phyloP scores from a whole-genome alignment of 441 rosid genomes.

The Arabidopsis lyrata region DNA sequence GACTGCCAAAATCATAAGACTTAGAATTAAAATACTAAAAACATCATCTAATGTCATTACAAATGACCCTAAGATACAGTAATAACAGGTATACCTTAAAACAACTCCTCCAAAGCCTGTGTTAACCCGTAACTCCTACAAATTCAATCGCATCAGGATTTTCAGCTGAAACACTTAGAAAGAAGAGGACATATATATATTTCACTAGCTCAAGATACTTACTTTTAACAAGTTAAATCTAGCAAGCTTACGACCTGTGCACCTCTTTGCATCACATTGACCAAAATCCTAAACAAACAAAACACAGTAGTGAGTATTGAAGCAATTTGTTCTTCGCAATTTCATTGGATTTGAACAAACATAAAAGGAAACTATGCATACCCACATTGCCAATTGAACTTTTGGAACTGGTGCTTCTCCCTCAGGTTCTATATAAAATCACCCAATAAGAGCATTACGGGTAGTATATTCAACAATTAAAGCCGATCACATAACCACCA shows the following conservation, averaged over 20 bases:
- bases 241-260: slow-evolving; percentile 94
- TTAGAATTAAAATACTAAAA: too few relatives aligned
- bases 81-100: slow-evolving; percentile 62
- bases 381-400: slow-evolving; percentile 99
- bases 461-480: slow-evolving; percentile 2
- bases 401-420: slow-evolving; percentile 61
- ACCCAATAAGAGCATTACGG: slow-evolving; percentile 34
- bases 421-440: slow-evolving; percentile 57
- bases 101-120: slow-evolving; percentile 89
- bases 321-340: not conserved
- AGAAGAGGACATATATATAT: not conserved
- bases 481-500: not conserved
- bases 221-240: slow-evolving; percentile 91
- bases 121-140: slow-evolving; percentile 88
- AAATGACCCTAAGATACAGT: slow-evolving; percentile 1
- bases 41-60: slow-evolving; percentile 17
- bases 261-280: slow-evolving; percentile 96
- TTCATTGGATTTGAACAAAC: not conserved
- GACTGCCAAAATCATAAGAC: slow-evolving; percentile 56
- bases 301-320: slow-evolving; percentile 24
- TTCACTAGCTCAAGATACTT: slow-evolving; percentile 41
- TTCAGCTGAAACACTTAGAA: not conserved
- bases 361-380: slow-evolving; percentile 49
- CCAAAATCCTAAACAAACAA: slow-evolving; percentile 76
- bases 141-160: slow-evolving; percentile 7